phyloP scores from a whole-genome alignment of 345 rosid species.

The Lepidium aucheri region DNA sequence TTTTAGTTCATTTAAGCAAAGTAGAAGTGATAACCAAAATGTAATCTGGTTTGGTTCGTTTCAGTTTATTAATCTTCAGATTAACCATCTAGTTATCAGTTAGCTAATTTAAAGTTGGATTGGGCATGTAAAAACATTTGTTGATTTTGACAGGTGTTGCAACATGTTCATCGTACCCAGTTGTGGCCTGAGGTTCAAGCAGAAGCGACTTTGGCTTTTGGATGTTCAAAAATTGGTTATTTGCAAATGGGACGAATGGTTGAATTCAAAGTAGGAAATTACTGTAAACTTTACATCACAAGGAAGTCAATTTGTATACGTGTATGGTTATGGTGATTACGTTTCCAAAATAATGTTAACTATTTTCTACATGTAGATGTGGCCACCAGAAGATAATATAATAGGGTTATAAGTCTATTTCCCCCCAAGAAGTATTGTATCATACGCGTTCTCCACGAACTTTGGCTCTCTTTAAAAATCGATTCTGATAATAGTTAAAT shows the following conservation, averaged over 20 bases:
- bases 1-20: background rate
- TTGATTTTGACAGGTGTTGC: constrained; percentile 17
- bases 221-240: background rate
- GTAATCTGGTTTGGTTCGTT: background rate
- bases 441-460: too few species aligned
- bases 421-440: too few species aligned
- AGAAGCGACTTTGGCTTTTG: background rate
- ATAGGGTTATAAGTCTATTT: too few species aligned
- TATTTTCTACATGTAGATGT: too few species aligned
- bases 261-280: background rate
- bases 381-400: too few species aligned
- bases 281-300: background rate
- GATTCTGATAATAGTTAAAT: too few species aligned
- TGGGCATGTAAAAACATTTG: too few species aligned
- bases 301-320: background rate
- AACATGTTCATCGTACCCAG: constrained; percentile 22
- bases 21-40: background rate
- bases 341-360: too few species aligned
- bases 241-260: background rate
- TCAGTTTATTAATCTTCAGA: background rate
- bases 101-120: too few species aligned
- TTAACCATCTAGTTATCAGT: too few species aligned
- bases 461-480: too few species aligned
- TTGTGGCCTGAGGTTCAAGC: background rate
- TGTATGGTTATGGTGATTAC: background rate